A percentile compares a stretch with the other conserved stretches of the same genome.
Conservation (phyloP, 2,329 filamentous ascomycete genomes). For the Fusarium annulatum region DNA sequence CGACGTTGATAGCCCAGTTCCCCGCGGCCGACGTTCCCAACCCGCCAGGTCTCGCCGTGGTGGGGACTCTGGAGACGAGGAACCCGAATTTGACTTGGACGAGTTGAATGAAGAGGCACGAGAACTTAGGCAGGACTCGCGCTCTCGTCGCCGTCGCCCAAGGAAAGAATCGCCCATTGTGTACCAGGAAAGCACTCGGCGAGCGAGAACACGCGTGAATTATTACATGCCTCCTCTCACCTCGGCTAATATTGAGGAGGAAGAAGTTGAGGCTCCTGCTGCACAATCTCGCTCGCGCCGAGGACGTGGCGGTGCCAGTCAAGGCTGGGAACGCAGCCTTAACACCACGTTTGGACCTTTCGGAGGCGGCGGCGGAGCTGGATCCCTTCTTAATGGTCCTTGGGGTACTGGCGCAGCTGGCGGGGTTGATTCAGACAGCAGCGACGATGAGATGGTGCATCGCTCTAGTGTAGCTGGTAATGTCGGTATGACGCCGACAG, state of each 20-base stretch:
- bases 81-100: constrained; percentile 68
- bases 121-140: constrained; percentile 67
- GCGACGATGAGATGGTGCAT: constrained; percentile 87
- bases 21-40: constrained; percentile 59
- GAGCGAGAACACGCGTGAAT: constrained; percentile 73
- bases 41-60: constrained; percentile 61
- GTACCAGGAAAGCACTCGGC: constrained; percentile 66
- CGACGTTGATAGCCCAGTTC: constrained; percentile 61
- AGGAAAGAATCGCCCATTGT: constrained; percentile 66
- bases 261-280: constrained; percentile 75
- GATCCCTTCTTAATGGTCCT: constrained; percentile 78
- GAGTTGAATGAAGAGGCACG: constrained; percentile 74
- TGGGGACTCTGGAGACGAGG: constrained; percentile 67
- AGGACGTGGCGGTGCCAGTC: constrained; percentile 68
- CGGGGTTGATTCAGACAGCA: constrained; percentile 92
- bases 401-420: constrained; percentile 80
- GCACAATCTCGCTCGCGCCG: constrained; percentile 76
- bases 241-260: constrained; percentile 73
- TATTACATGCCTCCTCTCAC: constrained; percentile 85
- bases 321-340: constrained; percentile 79
- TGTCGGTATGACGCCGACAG: constrained; percentile 69
- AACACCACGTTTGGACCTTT: constrained; percentile 95
- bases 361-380: constrained; percentile 81
- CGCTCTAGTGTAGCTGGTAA: constrained; percentile 68
- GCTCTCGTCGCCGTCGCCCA: constrained; percentile 62